Percentiles rank a stretch among this genome's conserved stretches.
Evolutionary conservation across 176 grass and related monocot genomes (phyloP).

Genomic region (Oryza australiensis): DNA sequence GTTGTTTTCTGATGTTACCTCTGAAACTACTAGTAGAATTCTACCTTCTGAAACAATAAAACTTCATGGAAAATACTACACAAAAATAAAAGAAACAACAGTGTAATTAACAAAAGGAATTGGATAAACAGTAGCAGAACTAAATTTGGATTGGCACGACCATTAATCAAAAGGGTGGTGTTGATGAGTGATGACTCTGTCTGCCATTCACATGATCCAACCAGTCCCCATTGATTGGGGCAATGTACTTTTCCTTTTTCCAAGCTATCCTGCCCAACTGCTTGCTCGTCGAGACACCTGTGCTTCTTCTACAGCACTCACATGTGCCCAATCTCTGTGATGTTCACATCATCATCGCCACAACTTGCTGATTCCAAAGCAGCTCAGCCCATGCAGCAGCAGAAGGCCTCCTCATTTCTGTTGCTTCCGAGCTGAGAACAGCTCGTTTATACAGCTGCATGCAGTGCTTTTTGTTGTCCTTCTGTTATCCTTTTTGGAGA

Average conservation of each 20-base stretch:
- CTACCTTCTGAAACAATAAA: background rate
- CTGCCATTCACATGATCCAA: slow-evolving; percentile 66
- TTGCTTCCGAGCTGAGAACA: background rate
- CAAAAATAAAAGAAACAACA: background rate
- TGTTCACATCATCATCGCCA: background rate
- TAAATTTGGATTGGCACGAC: slow-evolving; percentile 3
- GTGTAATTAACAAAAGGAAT: background rate
- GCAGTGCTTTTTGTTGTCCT: background rate
- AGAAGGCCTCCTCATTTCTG: background rate
- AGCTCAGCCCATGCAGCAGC: slow-evolving; percentile 2
- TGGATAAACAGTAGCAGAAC: slow-evolving; percentile 18
- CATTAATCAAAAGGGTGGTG: slow-evolving; percentile 23
- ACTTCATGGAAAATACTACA: background rate
- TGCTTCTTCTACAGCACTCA: slow-evolving; percentile 12
- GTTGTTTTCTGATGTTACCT: background rate
- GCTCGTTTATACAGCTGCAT: background rate
- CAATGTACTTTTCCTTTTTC: background rate
- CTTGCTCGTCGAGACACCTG: slow-evolving; percentile 34
- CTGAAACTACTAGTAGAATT: background rate
- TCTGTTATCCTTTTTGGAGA: background rate
- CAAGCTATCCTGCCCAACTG: slow-evolving; percentile 26
- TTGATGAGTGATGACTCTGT: slow-evolving; percentile 6
- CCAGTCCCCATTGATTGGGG: slow-evolving; percentile 37
- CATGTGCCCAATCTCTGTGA: background rate
- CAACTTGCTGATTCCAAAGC: slow-evolving; percentile 13